Evolutionary conservation across 2,329 filamentous ascomycete species (phyloP).

Genomic region (Penicillium sclerotigenum): DNA sequence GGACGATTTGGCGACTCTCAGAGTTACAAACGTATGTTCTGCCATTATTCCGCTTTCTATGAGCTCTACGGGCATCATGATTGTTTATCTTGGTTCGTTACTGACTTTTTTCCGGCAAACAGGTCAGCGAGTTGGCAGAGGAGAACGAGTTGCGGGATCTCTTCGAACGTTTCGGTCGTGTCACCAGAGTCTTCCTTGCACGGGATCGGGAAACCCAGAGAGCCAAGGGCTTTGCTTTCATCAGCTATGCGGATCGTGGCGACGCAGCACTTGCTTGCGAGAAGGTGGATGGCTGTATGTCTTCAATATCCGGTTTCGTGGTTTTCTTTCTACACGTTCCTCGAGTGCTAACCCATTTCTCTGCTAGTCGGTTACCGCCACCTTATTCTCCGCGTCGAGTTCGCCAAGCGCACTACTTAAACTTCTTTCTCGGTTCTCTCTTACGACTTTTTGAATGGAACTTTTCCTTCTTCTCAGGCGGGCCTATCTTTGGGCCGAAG

Average conservation of each 20-base stretch:
- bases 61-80: not conserved
- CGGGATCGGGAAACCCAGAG: constrained; percentile 95
- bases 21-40: constrained; percentile 88
- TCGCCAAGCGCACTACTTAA: constrained; percentile 49
- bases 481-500: constrained; percentile 29
- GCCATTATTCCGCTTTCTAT: not conserved
- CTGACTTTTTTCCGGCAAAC: constrained; percentile 18
- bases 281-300: constrained; percentile 92
- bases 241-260: constrained; percentile 85
- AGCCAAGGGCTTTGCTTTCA: constrained; percentile 98
- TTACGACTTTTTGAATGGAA: constrained; percentile 32
- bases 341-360: constrained; percentile 24
- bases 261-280: constrained; percentile 91
- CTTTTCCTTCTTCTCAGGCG: constrained; percentile 31
- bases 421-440: constrained; percentile 26
- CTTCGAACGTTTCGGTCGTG: constrained; percentile 95
- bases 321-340: not conserved
- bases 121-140: constrained; percentile 97
- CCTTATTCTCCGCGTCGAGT: constrained; percentile 53
- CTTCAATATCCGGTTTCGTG: constrained; percentile 1
- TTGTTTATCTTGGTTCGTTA: constrained; percentile 2
- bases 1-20: constrained; percentile 91
- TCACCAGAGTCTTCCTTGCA: constrained; percentile 94
- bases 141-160: constrained; percentile 93
- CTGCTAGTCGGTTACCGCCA: constrained; percentile 50